Evolutionary conservation across 2,329 filamentous ascomycete genomes (phyloP), one percentile per base, ranked within the genome.

Genomic region (Aspergillus proliferans): DNA sequence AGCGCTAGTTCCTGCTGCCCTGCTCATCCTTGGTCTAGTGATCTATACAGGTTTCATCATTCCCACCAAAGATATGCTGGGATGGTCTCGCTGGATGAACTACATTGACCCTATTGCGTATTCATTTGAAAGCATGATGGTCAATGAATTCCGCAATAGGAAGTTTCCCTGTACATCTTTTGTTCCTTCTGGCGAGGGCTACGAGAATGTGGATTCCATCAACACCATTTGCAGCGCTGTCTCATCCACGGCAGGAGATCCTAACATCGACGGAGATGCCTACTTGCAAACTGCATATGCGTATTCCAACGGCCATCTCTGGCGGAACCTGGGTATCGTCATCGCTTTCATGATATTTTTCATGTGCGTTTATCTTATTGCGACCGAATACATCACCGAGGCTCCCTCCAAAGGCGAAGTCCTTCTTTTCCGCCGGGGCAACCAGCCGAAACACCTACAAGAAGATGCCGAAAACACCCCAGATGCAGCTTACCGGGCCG

Each of bases 61-160:
- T 10, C 71, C 72, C 1, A 65, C 64, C 1, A 59, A 57, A 10
- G 61, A 92, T 69, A 93, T 89, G 86, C 77, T 86, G 5, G 80
- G 74, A 1, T 95, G 88, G 88, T 86, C 86, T 58, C 78, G 83
- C 52, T 95, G 89, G 89, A 81, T 94, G 53, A 86, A 86, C 64
- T 92, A 88, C 64, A 73, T 93, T 34, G 84, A 93, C 52, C 87
- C 88, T 2, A 78, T 94, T 8, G 82, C 81, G 1, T 94, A 94
- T 55, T 82, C 83, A 0, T 95, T 94, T 61, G 88, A 94, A 66
- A 75, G 83, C 0, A 76, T 94, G 24, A 85, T 92, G 78, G 79
- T 87, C 54, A 94, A 94, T 68, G 90, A 95, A 67, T 95, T 95
- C 59, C 68, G 82, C 57, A 71, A 74, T 50, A 80, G 84, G 14